Conservation (phyloP, 805 yeast species). For the Candida argentea region DNA sequence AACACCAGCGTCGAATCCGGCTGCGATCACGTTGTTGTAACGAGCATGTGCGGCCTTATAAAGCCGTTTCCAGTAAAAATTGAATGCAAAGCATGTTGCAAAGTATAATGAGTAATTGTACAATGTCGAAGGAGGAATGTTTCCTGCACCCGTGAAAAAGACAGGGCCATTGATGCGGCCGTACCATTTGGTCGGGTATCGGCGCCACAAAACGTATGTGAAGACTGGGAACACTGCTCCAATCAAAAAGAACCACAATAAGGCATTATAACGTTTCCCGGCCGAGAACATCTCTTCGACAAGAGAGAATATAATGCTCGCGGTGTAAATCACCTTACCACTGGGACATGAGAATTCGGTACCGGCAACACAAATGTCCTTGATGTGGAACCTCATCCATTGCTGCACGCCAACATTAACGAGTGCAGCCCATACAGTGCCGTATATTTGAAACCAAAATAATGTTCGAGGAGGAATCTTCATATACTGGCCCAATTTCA, state of each 20-base stretch:
- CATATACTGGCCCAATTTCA: constrained; percentile 13
- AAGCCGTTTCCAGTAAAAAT: constrained; percentile 8
- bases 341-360: constrained; percentile 12
- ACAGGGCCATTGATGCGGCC: constrained; percentile 10
- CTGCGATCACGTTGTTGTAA: constrained; percentile 8
- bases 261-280: constrained; percentile 16
- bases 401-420: constrained; percentile 15
- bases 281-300: constrained; percentile 19
- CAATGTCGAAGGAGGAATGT: constrained; percentile 11
- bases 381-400: constrained; percentile 13
- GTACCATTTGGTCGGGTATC: constrained; percentile 9
- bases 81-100: constrained; percentile 7
- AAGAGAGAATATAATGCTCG: constrained; percentile 29
- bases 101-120: constrained; percentile 11
- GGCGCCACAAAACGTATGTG: constrained; percentile 6
- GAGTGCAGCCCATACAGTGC: constrained; percentile 12
- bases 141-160: constrained; percentile 9
- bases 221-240: constrained; percentile 19
- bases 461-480: constrained; percentile 11
- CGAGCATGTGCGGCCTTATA: constrained; percentile 7
- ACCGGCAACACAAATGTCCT: constrained; percentile 9
- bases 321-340: constrained; percentile 11
- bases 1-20: constrained; percentile 10
- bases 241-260: constrained; percentile 24
- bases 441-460: constrained; percentile 10